These are phyloP conservation scores for Microthyrium microscopicum DNA, from an alignment of 2,329 filamentous ascomycete species.

Conservation along the genomic window DNA sequence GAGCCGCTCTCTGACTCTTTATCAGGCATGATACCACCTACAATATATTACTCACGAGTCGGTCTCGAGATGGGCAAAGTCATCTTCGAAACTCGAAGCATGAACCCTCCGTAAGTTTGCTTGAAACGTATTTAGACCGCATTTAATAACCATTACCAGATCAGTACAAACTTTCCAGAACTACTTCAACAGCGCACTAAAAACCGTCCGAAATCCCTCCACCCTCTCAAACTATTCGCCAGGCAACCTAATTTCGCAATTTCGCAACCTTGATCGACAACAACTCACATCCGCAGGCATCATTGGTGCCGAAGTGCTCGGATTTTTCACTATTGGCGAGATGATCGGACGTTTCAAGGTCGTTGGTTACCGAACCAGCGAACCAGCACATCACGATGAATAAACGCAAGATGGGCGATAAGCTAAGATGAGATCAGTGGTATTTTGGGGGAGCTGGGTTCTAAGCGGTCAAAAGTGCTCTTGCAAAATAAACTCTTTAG, in stretches of 20 bases:
- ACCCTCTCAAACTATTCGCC: slow-evolving; percentile 23
- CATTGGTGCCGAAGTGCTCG: slow-evolving; percentile 68
- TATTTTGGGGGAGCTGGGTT: too few species aligned
- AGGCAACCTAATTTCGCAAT: slow-evolving; percentile 37
- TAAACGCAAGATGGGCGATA: not conserved
- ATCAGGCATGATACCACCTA: slow-evolving; percentile 42
- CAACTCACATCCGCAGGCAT: slow-evolving; percentile 62
- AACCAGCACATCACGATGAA: not conserved
- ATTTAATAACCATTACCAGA: slow-evolving; percentile 29
- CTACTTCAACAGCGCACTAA: slow-evolving; percentile 64
- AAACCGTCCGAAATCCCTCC: slow-evolving; percentile 52
- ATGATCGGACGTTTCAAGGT: slow-evolving; percentile 94
- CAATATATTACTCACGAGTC: slow-evolving; percentile 85
- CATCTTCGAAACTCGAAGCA: slow-evolving; percentile 74
- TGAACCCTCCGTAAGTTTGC: slow-evolving; percentile 77
- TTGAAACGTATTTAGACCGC: slow-evolving; percentile 7
- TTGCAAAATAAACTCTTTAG: too few species aligned
- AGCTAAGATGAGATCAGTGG: too few species aligned
- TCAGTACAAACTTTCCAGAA: slow-evolving; percentile 66
- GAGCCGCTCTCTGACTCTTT: slow-evolving; percentile 3
- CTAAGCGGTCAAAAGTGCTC: too few species aligned
- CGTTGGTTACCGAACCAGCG: slow-evolving; percentile 54
- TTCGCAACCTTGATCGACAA: slow-evolving; percentile 53
- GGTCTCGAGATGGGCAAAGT: slow-evolving; percentile 75
- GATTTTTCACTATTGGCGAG: slow-evolving; percentile 96